These are phyloP conservation scores for Cenchrus americanus DNA, from an alignment of 176 grass and related monocot species.

Conservation along the genomic window DNA sequence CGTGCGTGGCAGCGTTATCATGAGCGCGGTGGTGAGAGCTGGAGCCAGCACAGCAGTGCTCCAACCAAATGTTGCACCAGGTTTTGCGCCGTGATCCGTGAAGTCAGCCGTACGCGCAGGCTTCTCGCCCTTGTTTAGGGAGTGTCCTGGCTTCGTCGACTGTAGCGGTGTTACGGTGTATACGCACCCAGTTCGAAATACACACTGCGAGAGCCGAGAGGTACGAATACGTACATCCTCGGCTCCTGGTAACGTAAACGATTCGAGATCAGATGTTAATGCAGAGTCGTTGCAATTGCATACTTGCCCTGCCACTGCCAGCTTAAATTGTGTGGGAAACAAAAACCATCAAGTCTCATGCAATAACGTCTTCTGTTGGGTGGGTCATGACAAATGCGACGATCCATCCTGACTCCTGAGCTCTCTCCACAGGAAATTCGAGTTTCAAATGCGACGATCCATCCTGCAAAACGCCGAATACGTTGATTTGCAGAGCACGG, in stretches of 20 bases:
- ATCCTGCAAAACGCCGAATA: not conserved
- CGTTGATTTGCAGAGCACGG: not conserved
- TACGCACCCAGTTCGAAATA: no score
- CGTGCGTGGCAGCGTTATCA: conserved; percentile 14
- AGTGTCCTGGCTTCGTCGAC: not conserved
- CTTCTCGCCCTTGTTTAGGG: not conserved
- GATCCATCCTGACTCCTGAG: no score
- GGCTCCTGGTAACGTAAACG: not conserved
- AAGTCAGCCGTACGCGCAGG: not conserved
- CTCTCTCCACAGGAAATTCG: not conserved
- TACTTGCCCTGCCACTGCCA: no score
- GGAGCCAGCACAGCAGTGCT: not conserved
- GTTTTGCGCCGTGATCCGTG: no score
- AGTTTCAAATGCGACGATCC: conserved; percentile 4
- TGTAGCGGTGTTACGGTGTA: not conserved
- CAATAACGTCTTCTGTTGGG: no score
- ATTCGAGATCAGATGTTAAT: not conserved
- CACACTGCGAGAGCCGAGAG: not conserved
- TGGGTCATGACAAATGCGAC: not conserved
- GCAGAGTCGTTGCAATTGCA: not conserved
- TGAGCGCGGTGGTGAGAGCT: not conserved
- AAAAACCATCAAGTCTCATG: no score
- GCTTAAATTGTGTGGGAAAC: no score
- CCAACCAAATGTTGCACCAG: not conserved
- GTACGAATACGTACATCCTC: not conserved